Base-by-base conservation (phyloP, 305 asterid genomes). In the Stenogyne calaminthoides region DNA sequence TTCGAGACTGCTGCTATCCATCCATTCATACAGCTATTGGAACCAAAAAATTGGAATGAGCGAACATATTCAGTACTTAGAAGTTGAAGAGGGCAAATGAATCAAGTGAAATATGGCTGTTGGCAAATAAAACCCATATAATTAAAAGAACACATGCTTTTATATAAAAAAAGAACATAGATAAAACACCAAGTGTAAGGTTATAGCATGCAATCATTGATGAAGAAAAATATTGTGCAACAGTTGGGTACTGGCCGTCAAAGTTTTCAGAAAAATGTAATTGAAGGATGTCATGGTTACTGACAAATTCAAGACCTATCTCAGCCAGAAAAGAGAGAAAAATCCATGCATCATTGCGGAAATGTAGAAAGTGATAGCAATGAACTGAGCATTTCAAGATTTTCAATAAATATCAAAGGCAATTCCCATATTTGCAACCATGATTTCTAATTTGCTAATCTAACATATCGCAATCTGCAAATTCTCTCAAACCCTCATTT, bases 11-110 rank as follows among this genome's bases (percentile, higher is more conserved):
- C 79, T 78, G 83, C 67, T 76, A 46, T 85, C 91, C 80, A 85
- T 67, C 95, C 97, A 91, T 56, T 87, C 86, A 54, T 79, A 83
- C 42, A 91, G 67, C 97, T 91, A 55, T 61, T 52, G 64, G 62
- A 32, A n/a, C 54, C 2, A 39, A 55, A 67, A 32, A 52, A 40
- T 14, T 9, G 32, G 47, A 57, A 63, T 54, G 5, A 0, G 4
- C 55, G 72, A 67, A 68, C 62, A 61, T 46, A 47, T 34, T 11
- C 8, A 42, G 44, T 6, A 39, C 56, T 62, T 12, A 32, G 20
- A 69, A 12, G 56, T 72, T 22, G 39, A 52, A 18, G 47, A 55
- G 29, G 20, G 47, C 68, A 34, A 66, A 7, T 55, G 49, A 40
- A 60, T 32, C 18, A n/a, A 47, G 9, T 49, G 55, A 49, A 49